phyloP scores from a whole-genome alignment of 495 filamentous ascomycete genomes.

The Choiromyces venosus region DNA sequence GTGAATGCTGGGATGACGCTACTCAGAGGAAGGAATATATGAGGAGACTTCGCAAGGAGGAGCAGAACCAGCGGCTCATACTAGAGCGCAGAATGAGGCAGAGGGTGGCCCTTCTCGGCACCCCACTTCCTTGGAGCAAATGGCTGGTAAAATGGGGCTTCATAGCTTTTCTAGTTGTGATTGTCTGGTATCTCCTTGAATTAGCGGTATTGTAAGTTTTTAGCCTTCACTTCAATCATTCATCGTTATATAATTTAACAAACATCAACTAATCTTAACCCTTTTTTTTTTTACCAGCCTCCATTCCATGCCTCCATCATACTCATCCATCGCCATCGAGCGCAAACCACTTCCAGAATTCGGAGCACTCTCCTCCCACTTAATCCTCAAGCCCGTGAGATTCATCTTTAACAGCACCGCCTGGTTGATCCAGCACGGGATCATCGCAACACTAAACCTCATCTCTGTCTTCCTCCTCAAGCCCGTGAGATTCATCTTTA shows the following conservation, averaged over 20 bases:
- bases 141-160: slow-evolving; percentile 15
- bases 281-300: slow-evolving; percentile 10
- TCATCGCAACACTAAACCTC: not conserved
- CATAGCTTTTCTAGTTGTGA: slow-evolving; percentile 13
- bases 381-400: not conserved
- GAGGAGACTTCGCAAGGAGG: slow-evolving; percentile 23
- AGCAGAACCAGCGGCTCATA: slow-evolving; percentile 21
- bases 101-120: slow-evolving; percentile 2
- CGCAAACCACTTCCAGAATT: slow-evolving; percentile 4
- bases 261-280: not conserved
- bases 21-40: slow-evolving; percentile 28
- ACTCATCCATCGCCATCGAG: slow-evolving; percentile 15
- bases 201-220: slow-evolving; percentile 33
- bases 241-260: not conserved
- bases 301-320: slow-evolving; percentile 15
- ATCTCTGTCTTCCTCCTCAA: slow-evolving; percentile 14
- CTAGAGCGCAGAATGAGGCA: slow-evolving; percentile 15
- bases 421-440: not conserved
- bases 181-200: slow-evolving; percentile 36
- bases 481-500: not conserved
- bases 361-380: not conserved
- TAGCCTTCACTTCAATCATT: not conserved
- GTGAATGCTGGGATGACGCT: slow-evolving; percentile 29
- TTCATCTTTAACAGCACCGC: not conserved
- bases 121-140: slow-evolving; percentile 5